Percentiles rank a stretch among this genome's conserved stretches.
phyloP scores from a whole-genome alignment of 1,139 yeast species.

The Lodderomyces jiufengensis region DNA sequence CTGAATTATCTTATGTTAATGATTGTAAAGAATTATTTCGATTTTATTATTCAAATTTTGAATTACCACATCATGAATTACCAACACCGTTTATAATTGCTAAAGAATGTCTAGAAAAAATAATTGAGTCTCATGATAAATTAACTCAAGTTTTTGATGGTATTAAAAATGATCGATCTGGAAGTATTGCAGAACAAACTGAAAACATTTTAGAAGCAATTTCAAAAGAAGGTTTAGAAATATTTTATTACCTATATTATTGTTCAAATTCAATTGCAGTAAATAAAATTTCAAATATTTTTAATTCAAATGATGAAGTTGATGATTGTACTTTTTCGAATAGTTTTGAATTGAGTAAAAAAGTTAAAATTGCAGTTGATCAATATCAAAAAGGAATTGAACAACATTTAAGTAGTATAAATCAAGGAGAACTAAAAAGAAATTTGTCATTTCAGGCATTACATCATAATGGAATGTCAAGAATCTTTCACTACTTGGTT shows the following conservation, averaged over 20 bases:
- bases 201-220: constrained; percentile 2
- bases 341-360: no score
- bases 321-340: no score
- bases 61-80: constrained; percentile 18
- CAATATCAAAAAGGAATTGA: no score
- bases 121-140: constrained; percentile 24
- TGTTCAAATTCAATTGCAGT: constrained; percentile 5
- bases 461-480: no score
- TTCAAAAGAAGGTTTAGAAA: constrained; percentile 8
- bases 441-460: no score
- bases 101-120: constrained; percentile 16
- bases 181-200: neutral
- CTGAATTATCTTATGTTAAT: constrained; percentile 44
- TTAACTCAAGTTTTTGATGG: constrained; percentile 18
- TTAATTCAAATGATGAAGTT: no score
- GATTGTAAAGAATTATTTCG: constrained; percentile 38
- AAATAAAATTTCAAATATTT: neutral
- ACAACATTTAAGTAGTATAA: no score
- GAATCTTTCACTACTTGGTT: no score
- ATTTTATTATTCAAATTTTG: constrained; percentile 24
- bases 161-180: constrained; percentile 1
- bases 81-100: constrained; percentile 25
- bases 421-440: no score
- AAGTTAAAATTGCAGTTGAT: no score
- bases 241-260: constrained; percentile 12